Evolutionary conservation across 73 alveolate species (phyloP), one percentile per base, ranked within the genome.

Genomic region (Symbiodinium natans): DNA sequence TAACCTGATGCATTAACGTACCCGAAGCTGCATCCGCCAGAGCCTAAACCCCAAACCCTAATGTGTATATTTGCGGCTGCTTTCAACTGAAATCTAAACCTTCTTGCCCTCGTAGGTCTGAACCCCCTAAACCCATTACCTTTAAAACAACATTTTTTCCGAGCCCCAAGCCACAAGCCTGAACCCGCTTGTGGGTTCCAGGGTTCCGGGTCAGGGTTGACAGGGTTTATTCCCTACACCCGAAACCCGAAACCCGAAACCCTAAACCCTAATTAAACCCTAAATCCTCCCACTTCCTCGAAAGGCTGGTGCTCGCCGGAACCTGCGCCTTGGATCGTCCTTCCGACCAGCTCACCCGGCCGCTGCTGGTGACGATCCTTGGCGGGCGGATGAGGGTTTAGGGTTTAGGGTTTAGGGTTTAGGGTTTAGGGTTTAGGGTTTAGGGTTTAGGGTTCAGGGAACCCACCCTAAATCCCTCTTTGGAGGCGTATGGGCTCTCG

Each of bases 271-370:
- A 43, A 56, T 13, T 21, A 46, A 46, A 6, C 59, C 59, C 59
- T 46, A 46, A 46, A 46, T 46, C 59, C 59, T 46, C n/a, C n/a
- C n/a, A 29, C 54, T n/a, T 23, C 36, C 83, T 48, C 3, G 31
- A 17, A 40, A 89, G 95, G 95, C 83, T 90, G 59, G 97, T 90
- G 41, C 97, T 90, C 33, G 97, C 97, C n/a, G 97, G 97, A 39
- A 71, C 36, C 29, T 90, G 97, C 21, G 95, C 95, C 34, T 39
- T 89, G 17, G 41, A 89, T 15, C 95, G 95, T 21, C 38, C 87
- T 43, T 38, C 46, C 48, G 41, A 25, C 7, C 82, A 89, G 38
- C 52, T 90, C 48, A 46, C 87, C 3, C 43, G 97, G 88, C 97
- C 97, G 17, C 40, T 90, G 82, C 33, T 90, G 80, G 77, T 90